phyloP scores from a whole-genome alignment of 225 moss, liverwort and hornwort species.

The Ulota crispa region DNA sequence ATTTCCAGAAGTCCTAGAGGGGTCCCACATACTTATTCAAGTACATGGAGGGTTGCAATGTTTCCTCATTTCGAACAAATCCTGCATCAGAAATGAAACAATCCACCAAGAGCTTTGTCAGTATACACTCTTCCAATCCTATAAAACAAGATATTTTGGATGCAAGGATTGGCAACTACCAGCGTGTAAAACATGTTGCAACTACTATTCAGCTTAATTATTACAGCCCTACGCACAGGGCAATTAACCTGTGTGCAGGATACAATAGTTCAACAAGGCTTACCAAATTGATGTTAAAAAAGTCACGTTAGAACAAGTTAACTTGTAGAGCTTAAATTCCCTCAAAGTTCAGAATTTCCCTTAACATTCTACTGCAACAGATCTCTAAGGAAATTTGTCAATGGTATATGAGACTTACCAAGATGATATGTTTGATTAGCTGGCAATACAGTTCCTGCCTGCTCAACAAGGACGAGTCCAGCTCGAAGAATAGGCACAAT shows the following conservation, averaged over 20 bases:
- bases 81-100: constrained; percentile 45
- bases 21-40: constrained; percentile 72
- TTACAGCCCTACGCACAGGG: neutral
- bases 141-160: neutral
- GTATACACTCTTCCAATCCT: neutral
- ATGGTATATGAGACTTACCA: constrained; percentile 34
- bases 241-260: neutral
- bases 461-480: constrained; percentile 84
- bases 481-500: constrained; percentile 90
- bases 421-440: constrained; percentile 87
- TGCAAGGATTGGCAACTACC: neutral
- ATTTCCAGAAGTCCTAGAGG: neutral
- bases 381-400: neutral
- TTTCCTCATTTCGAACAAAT: constrained; percentile 84
- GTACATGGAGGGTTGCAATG: constrained; percentile 73
- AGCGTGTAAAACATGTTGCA: neutral
- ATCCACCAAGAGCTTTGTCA: constrained; percentile 2
- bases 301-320: neutral
- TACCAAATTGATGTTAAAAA: neutral
- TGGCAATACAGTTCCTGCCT: constrained; percentile 68
- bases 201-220: neutral
- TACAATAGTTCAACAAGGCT: neutral
- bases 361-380: neutral
- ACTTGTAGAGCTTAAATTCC: neutral
- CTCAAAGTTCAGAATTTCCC: neutral